phyloP scores from a whole-genome alignment of 1,139 yeast species.

The Geotrichum phurueaensis region DNA sequence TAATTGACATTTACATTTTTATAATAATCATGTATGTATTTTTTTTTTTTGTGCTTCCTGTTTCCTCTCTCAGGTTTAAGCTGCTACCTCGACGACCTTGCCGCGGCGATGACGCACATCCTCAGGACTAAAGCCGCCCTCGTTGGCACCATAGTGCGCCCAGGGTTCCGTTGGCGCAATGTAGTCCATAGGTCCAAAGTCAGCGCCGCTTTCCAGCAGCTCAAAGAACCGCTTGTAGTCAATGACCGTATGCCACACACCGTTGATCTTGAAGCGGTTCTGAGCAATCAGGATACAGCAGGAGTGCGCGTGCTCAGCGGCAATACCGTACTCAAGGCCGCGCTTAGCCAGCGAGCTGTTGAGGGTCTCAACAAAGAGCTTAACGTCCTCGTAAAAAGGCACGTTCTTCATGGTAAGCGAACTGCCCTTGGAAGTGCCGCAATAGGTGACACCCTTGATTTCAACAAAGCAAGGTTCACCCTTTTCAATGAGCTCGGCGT shows the following conservation, averaged over 20 bases:
- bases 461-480: constrained; percentile 87
- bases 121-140: constrained; percentile 86
- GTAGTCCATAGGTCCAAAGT: constrained; percentile 76
- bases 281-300: constrained; percentile 87
- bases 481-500: constrained; percentile 78
- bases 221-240: constrained; percentile 74
- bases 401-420: constrained; percentile 93
- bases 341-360: constrained; percentile 54
- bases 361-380: constrained; percentile 59
- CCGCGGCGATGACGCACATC: constrained; percentile 42
- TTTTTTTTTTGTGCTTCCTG: neutral
- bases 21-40: neutral
- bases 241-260: constrained; percentile 84
- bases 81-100: constrained; percentile 21
- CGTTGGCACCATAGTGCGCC: constrained; percentile 83
- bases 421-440: constrained; percentile 79
- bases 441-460: constrained; percentile 90
- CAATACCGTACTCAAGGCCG: constrained; percentile 69
- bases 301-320: constrained; percentile 94
- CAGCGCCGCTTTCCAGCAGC: constrained; percentile 48
- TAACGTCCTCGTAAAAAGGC: constrained; percentile 90
- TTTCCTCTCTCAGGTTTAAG: neutral
- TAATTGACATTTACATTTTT: neutral
- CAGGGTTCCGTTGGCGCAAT: constrained; percentile 76
- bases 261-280: constrained; percentile 59